These are phyloP conservation scores for Candida maesae DNA, from an alignment of 805 yeast genomes.

Conservation along the genomic window DNA sequence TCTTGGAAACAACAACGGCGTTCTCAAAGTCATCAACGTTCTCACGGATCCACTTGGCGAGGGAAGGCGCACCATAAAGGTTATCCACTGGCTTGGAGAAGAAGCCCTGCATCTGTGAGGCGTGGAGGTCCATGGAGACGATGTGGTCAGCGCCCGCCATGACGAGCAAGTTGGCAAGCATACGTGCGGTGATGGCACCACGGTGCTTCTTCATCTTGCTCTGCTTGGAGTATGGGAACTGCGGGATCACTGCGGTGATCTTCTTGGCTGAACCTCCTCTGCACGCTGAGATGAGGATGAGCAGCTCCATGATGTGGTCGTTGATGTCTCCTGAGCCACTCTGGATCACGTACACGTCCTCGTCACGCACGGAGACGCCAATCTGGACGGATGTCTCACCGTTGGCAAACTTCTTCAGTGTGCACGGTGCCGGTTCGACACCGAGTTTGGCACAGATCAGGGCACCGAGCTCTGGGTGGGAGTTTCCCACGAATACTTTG, in stretches of 20 bases:
- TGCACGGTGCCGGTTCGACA: conserved; percentile 89
- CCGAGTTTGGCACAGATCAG: conserved; percentile 89
- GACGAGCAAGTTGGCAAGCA: conserved; percentile 90
- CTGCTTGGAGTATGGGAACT: conserved; percentile 96
- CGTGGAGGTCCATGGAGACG: conserved; percentile 92
- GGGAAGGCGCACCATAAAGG: conserved; percentile 91
- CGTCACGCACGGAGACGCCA: conserved; percentile 93
- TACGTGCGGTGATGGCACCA: conserved; percentile 97
- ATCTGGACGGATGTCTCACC: conserved; percentile 97
- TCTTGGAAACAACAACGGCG: conserved; percentile 96
- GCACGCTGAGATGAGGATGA: conserved; percentile 92
- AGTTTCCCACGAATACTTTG: conserved; percentile 92
- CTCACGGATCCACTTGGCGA: conserved; percentile 93
- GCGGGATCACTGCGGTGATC: conserved; percentile 94
- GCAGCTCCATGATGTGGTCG: conserved; percentile 94
- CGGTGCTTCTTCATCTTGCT: conserved; percentile 98
- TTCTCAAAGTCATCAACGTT: conserved; percentile 80
- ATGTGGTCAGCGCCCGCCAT: conserved; percentile 99
- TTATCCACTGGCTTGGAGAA: conserved; percentile 97
- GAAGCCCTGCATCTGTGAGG: conserved; percentile 99
- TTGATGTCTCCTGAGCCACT: conserved; percentile 84
- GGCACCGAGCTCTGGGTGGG: conserved; percentile 92
- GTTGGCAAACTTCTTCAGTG: conserved; percentile 87
- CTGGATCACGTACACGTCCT: conserved; percentile 92
- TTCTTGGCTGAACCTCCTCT: conserved; percentile 98